Evolutionary conservation across 768 basidiomycete species (phyloP).

Genomic region (Dioszegia crocea): DNA sequence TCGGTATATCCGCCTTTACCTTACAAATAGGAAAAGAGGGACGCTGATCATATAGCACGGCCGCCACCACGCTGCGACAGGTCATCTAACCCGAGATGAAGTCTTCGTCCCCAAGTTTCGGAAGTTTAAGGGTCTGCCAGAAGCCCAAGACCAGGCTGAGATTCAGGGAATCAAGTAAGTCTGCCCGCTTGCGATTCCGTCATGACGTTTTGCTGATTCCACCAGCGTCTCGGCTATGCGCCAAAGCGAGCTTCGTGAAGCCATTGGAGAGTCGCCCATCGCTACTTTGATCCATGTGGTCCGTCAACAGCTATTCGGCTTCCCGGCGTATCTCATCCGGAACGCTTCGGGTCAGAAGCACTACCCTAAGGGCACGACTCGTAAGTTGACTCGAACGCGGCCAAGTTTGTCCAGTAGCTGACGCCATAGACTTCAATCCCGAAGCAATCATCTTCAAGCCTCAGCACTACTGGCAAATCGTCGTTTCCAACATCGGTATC

Average conservation of each 20-base stretch:
- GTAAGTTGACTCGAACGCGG: slow-evolving; percentile 54
- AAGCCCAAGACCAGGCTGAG: slow-evolving; percentile 60
- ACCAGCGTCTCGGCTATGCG: slow-evolving; percentile 40
- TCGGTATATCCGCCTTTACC: slow-evolving; percentile 49
- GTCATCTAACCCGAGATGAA: slow-evolving; percentile 89
- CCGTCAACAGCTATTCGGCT: slow-evolving; percentile 63
- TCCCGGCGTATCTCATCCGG: slow-evolving; percentile 72
- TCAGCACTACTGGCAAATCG: slow-evolving; percentile 69
- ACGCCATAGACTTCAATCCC: slow-evolving; percentile 67
- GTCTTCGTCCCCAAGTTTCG: slow-evolving; percentile 90
- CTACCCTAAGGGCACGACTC: slow-evolving; percentile 71
- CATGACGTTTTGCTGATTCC: too few species aligned
- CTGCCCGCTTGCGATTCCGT: too few species aligned
- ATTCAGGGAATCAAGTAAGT: slow-evolving; percentile 55
- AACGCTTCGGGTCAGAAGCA: slow-evolving; percentile 82
- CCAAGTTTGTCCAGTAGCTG: neutral
- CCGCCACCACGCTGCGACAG: slow-evolving; percentile 92
- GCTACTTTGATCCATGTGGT: slow-evolving; percentile 47
- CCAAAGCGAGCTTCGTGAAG: slow-evolving; percentile 57
- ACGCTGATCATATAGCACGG: slow-evolving; percentile 56
- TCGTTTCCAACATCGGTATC: slow-evolving; percentile 82
- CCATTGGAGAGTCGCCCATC: slow-evolving; percentile 85
- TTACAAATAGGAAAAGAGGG: neutral
- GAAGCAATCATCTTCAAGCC: slow-evolving; percentile 72
- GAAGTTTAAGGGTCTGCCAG: slow-evolving; percentile 62